Percentiles rank a stretch among this genome's conserved stretches.
Evolutionary conservation across 2,329 filamentous ascomycete genomes (phyloP).

Genomic region (Colletotrichum sp.): DNA sequence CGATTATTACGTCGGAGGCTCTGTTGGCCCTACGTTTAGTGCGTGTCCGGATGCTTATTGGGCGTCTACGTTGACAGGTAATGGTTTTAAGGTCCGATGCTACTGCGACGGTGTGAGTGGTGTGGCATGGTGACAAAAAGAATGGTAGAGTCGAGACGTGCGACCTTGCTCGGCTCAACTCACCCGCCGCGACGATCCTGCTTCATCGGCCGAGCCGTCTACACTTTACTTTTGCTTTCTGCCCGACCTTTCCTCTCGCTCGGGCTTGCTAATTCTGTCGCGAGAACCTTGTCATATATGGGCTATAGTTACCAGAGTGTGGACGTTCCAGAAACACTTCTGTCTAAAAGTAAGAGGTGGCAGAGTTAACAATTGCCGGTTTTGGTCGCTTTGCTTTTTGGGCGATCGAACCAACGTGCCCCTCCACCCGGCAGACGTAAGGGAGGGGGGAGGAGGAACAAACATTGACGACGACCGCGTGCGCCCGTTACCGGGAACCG

Average conservation of each 20-base stretch:
- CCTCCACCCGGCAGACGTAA: background rate
- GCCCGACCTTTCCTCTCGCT: background rate
- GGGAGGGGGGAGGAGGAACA: background rate
- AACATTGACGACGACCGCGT: background rate
- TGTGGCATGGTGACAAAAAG: background rate
- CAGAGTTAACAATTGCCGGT: background rate
- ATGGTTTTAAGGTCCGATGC: background rate
- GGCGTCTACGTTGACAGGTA: rapidly evolving
- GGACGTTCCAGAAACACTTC: background rate
- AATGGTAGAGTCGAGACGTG: background rate
- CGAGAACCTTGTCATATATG: background rate
- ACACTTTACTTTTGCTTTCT: background rate
- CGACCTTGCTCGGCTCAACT: background rate
- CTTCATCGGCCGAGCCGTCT: background rate
- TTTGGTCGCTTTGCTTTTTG: background rate
- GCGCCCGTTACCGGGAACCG: background rate
- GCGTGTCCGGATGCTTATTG: background rate
- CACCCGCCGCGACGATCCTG: background rate
- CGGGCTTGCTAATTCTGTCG: background rate
- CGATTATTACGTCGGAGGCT: background rate
- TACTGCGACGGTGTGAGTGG: background rate
- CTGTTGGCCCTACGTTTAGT: background rate
- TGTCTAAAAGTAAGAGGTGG: background rate
- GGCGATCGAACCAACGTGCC: background rate
- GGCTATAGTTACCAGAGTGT: background rate